Base-by-base conservation (phyloP, 345 rosid genomes). In the Hibiscus mutabilis region DNA sequence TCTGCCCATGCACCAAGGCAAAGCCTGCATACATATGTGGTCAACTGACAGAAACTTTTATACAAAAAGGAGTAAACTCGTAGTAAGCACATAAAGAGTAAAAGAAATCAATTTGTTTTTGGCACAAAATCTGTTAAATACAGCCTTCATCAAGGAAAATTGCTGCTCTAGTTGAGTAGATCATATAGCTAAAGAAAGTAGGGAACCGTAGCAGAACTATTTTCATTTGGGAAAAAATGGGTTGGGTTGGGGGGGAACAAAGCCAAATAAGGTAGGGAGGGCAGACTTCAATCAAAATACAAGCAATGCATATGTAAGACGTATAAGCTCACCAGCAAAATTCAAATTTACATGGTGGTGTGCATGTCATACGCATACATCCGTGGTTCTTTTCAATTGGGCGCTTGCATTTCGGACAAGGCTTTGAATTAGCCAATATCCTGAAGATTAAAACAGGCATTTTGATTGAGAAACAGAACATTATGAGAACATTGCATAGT, bases 311-410 rank as follows among this genome's bases (percentile, higher is more conserved):
- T 24, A 44, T 14, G 53, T 24, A 44, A 66, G 55, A 25, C 15
- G 22, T 15, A 47, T 46, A 49, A 67, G 25, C 71, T 67, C 16
- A 67, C 71, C 71, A 96, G 82, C 99, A 96, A 86, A 96, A 96
- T 73, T 95, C 99, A 87, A 89, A 95, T 92, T 51, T 67, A 49
- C 71, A 91, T 16, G 93, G 93, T 37, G 93, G 96, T 5, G 88
- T 89, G 84, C 97, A 91, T 27, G 93, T 88, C 79, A 89, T 88
- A 74, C 89, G 97, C 96, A 89, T 91, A 79, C 97, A 91, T 71
- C 99, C 99, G 76, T 96, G 99, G 76, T 96, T 92, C 78, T 95
- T 95, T 75, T 95, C 99, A 81, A 95, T 95, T 33, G 98, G 99
- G 49, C 99, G 87, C 86, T 95, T 96, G 84, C 99, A 92, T 81